Base-by-base conservation (phyloP, 2,329 filamentous ascomycete species). In the Aspergillus eucalypticola region DNA sequence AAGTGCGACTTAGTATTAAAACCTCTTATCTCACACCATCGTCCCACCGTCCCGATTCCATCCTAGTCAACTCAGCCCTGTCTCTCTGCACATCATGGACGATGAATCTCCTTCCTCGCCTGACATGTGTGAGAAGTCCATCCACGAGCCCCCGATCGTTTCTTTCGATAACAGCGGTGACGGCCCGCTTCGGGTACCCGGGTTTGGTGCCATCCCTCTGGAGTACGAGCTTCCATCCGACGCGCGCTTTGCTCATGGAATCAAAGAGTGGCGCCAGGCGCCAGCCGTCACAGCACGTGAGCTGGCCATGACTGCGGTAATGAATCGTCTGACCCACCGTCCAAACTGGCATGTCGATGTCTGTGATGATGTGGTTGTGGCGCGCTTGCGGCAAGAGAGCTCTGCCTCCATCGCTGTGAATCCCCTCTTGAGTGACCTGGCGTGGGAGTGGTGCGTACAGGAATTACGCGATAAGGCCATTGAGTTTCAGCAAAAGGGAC, bases 201-300 rank as follows among this genome's bases (percentile, higher is more conserved):
- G 52, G 1, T 54, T 54, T 21, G 39, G 23, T n/a, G 41, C 10
- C 17, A 35, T 54, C 15, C 52, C 52, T 15, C 7, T 54, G n/a
- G 7, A 41, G 2, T 44, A 54, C 21, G 52, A 44, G n/a, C 52
- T 54, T 17, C 52, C 52, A 21, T 44, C 39, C 15, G 25, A 23
- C 39, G 52, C 52, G 23, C 52, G 52, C 39, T 54, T 54, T 29
- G 52, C 52, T 4, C 52, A 54, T 10, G 52, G 52, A 3, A 54
- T 54, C 5, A 0, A 32, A 11, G 52, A 54, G n/a, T 54, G 52
- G 52, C 52, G 52, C 11, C 52, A 54, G 25, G 39, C 52, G 2
- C 52, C 52, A 5, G 39, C 52, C 11, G 52, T 54, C 15, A 54
- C 52, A 0, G 39, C 52, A 2, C 39, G 52, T 2, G 52, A 54